A percentile compares a stretch with the other conserved stretches of the same genome.
Evolutionary conservation across 2,329 filamentous ascomycete species (phyloP).

Genomic region (Tricladium varicosporioides): DNA sequence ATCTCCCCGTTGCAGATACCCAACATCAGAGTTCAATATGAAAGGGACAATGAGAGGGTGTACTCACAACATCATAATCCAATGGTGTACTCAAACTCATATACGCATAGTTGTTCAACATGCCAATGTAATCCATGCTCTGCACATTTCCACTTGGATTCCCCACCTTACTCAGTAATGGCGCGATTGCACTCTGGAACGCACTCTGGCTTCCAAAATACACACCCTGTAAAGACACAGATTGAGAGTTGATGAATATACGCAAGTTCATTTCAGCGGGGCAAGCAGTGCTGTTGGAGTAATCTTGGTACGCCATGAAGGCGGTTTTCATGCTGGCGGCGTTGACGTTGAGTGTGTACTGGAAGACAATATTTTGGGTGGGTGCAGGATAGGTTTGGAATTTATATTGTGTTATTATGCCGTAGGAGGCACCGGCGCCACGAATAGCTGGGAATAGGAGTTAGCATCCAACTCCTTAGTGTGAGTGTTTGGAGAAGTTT

Average conservation of each 20-base stretch:
- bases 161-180: slow-evolving; percentile 10
- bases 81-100: slow-evolving; percentile 10
- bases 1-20: background rate
- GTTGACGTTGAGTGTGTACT: slow-evolving; percentile 7
- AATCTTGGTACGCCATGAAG: slow-evolving; percentile 12
- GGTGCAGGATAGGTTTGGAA: slow-evolving; percentile 53
- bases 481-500: no score
- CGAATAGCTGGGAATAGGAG: slow-evolving; percentile 28
- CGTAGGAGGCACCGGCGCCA: slow-evolving; percentile 35
- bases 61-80: slow-evolving; percentile 18
- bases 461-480: background rate
- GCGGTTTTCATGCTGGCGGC: slow-evolving; percentile 1
- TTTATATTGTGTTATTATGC: slow-evolving; percentile 32
- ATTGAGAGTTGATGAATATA: slow-evolving; percentile 8
- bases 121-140: slow-evolving; percentile 15
- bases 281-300: slow-evolving; percentile 17
- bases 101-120: slow-evolving; percentile 18
- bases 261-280: slow-evolving; percentile 20
- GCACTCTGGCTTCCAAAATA: slow-evolving; percentile 16
- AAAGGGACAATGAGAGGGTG: background rate
- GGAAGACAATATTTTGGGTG: slow-evolving; percentile 13
- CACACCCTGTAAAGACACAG: slow-evolving; percentile 12
- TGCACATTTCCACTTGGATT: slow-evolving; percentile 4
- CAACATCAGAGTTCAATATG: background rate
- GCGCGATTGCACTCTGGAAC: slow-evolving; percentile 13